These are phyloP conservation scores for Fonsecaea erecta DNA, from an alignment of 2,329 filamentous ascomycete species.

Conservation along the genomic window DNA sequence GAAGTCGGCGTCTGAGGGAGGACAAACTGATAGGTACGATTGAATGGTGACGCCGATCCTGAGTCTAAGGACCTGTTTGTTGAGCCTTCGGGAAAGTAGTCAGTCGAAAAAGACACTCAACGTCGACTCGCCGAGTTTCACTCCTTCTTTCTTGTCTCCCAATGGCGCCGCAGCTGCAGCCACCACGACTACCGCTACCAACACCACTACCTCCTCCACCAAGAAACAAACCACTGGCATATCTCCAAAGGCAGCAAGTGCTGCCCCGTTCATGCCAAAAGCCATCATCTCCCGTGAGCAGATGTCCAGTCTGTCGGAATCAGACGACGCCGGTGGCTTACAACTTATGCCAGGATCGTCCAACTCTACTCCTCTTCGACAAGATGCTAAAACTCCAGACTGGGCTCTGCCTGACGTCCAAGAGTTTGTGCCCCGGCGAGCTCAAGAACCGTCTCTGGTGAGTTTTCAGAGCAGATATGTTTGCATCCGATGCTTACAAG, in stretches of 20 bases:
- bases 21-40: conserved; percentile 45
- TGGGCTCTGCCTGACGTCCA: conserved; percentile 53
- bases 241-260: conserved; percentile 87
- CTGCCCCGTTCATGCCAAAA: conserved; percentile 64
- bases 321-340: conserved; percentile 21
- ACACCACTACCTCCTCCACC: no score
- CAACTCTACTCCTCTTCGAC: conserved; percentile 48
- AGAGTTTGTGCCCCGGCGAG: conserved; percentile 61
- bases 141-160: conserved; percentile 63
- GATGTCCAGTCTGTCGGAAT: conserved; percentile 8
- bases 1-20: conserved; percentile 40
- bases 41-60: not conserved
- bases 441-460: conserved; percentile 56
- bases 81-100: conserved; percentile 13
- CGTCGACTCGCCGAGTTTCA: conserved; percentile 95
- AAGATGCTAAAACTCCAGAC: conserved; percentile 49
- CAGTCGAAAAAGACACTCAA: conserved; percentile 64
- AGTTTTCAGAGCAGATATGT: conserved; percentile 34
- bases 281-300: conserved; percentile 47
- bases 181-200: no score
- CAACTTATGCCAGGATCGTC: conserved; percentile 42
- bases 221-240: conserved; percentile 53
- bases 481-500: not conserved
- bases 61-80: not conserved
- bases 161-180: conserved; percentile 44